A percentile compares a stretch with the other conserved stretches of the same genome.
phyloP scores from a whole-genome alignment of 2,329 filamentous ascomycete genomes.

The Claviceps maximensis region DNA sequence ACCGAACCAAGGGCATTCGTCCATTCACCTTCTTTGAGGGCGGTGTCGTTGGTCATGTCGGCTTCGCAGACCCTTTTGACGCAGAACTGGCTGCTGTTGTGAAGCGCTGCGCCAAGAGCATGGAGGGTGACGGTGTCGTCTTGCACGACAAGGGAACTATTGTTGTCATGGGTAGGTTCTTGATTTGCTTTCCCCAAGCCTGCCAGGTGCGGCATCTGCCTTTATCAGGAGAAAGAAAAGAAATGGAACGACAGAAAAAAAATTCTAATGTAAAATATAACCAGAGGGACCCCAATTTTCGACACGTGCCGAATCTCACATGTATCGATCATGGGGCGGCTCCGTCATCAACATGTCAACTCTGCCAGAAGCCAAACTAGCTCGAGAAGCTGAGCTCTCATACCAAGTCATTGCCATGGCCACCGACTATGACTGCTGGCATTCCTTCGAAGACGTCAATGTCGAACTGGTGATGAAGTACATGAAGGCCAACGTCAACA shows the following conservation, averaged over 20 bases:
- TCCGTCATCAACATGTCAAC: slow-evolving; percentile 97
- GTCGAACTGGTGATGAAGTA: slow-evolving; percentile 95
- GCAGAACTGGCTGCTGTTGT: slow-evolving; percentile 62
- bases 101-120: slow-evolving; percentile 55
- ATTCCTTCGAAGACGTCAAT: slow-evolving; percentile 67
- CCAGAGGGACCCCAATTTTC: slow-evolving; percentile 95
- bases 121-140: slow-evolving; percentile 73
- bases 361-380: slow-evolving; percentile 89
- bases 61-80: slow-evolving; percentile 94
- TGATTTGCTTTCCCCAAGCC: not conserved
- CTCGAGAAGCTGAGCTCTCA: slow-evolving; percentile 86
- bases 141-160: slow-evolving; percentile 76
- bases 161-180: slow-evolving; percentile 71
- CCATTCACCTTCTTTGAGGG: slow-evolving; percentile 94
- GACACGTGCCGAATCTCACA: slow-evolving; percentile 85
- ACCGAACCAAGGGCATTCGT: slow-evolving; percentile 87
- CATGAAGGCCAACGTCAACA: slow-evolving; percentile 86
- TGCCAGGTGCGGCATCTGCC: too few relatives aligned
- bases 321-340: slow-evolving; percentile 91
- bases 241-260: not conserved
- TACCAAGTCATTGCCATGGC: slow-evolving; percentile 99
- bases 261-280: not conserved
- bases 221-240: not conserved
- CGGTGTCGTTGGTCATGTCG: slow-evolving; percentile 85
- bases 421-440: slow-evolving; percentile 99